Evolutionary conservation across 805 yeast genomes (phyloP).

Genomic region (Candida xiaguanensis): DNA sequence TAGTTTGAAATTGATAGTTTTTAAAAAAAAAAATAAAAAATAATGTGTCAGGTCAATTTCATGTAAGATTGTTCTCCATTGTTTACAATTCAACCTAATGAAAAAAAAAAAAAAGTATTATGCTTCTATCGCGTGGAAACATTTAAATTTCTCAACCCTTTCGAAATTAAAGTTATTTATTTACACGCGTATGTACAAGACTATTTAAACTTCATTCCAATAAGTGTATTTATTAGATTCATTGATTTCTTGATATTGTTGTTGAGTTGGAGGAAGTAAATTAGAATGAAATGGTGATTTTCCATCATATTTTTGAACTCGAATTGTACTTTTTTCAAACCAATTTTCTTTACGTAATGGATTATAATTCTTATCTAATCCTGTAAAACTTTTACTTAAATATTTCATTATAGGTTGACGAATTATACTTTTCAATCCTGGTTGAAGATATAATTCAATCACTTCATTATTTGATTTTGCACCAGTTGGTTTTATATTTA

Average conservation of each 20-base stretch:
- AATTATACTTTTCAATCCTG: slow-evolving; percentile 49
- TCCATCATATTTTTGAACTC: slow-evolving; percentile 14
- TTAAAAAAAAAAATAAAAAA: no score
- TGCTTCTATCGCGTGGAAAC: no score
- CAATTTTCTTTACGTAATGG: slow-evolving; percentile 17
- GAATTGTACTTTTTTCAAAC: slow-evolving; percentile 16
- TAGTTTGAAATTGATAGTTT: not conserved
- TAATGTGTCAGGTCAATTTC: no score
- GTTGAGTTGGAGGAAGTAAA: slow-evolving; percentile 11
- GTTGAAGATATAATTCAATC: slow-evolving; percentile 47
- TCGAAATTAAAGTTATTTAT: no score
- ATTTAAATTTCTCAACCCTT: no score
- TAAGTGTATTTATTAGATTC: slow-evolving; percentile 13
- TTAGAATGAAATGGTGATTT: slow-evolving; percentile 14
- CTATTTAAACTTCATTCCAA: slow-evolving; percentile 10
- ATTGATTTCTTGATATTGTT: slow-evolving; percentile 7
- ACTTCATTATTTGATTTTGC: slow-evolving; percentile 22
- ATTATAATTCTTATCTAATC: slow-evolving; percentile 22
- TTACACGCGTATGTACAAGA: not conserved
- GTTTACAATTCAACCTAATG: not conserved
- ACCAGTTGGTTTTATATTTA: slow-evolving; percentile 61
- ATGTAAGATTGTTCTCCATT: no score
- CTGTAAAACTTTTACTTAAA: slow-evolving; percentile 34
- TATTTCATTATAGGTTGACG: slow-evolving; percentile 49
- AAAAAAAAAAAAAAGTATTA: no score